Conservation (phyloP, 176 grass and related monocot genomes). For the Pontederia paniculata region DNA sequence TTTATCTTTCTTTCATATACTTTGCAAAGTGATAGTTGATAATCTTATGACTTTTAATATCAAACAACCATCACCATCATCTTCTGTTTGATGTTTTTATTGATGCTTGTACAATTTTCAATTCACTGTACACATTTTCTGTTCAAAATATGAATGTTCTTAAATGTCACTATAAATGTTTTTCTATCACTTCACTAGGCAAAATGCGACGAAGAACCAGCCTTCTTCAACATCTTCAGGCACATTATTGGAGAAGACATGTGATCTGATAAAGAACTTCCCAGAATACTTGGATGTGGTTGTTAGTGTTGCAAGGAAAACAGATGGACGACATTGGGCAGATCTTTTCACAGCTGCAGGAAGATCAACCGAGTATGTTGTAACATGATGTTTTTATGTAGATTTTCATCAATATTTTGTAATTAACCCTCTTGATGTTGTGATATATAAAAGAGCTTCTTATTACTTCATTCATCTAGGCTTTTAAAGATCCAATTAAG, state of each 20-base stretch:
- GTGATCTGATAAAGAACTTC: constrained; percentile 73
- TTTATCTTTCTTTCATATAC: too few species aligned
- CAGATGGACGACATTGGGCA: constrained; percentile 95
- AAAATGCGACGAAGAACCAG: constrained; percentile 72
- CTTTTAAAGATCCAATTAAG: too few species aligned
- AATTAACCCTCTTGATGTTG: neutral
- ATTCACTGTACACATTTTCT: neutral
- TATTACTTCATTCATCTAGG: too few species aligned
- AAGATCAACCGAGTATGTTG: constrained; percentile 78
- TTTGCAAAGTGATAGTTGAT: too few species aligned
- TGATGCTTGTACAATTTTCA: neutral
- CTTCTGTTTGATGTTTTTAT: too few species aligned
- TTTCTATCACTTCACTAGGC: constrained; percentile 38
- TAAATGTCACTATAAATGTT: neutral
- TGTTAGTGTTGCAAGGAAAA: constrained; percentile 98
- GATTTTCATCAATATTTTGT: constrained; percentile 16
- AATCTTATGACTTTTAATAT: too few species aligned
- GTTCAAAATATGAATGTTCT: neutral
- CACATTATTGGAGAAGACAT: constrained; percentile 90
- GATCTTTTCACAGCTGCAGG: constrained; percentile 93
- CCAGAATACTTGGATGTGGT: constrained; percentile 97
- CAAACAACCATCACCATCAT: too few species aligned
- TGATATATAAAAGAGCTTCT: neutral
- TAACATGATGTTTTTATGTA: constrained; percentile 5
- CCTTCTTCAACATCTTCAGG: constrained; percentile 30